phyloP scores from a whole-genome alignment of 768 basidiomycete genomes.

The Panaeolus papilionaceus region DNA sequence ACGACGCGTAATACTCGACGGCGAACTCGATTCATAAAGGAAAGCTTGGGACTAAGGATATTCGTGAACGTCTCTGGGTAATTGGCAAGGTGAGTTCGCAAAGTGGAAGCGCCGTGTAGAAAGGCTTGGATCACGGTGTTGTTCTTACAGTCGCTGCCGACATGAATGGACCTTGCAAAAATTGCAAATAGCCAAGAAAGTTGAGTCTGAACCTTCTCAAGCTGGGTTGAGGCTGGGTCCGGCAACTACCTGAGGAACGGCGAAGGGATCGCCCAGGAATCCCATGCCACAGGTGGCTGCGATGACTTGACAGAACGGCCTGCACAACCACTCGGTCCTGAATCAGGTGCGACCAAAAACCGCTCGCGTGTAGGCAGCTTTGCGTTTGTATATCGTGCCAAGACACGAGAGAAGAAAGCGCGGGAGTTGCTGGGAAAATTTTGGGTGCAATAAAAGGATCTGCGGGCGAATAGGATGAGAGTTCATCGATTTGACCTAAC shows the following conservation, averaged over 20 bases:
- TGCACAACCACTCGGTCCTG: constrained; percentile 12
- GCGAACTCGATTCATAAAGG: constrained; percentile 9
- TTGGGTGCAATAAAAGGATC: constrained; percentile 1
- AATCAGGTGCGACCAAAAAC: constrained; percentile 12
- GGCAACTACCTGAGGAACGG: constrained; percentile 12
- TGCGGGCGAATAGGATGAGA: neutral
- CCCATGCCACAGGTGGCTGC: constrained; percentile 13
- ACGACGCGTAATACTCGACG: constrained; percentile 5
- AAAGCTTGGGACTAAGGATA: neutral
- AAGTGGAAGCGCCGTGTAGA: neutral
- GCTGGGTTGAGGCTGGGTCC: neutral
- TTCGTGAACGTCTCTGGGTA: constrained; percentile 1
- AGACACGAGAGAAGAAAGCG: neutral
- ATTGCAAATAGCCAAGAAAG: neutral
- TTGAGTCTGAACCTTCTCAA: constrained; percentile 1
- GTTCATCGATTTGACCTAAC: neutral
- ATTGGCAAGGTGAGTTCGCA: neutral
- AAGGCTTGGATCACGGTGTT: neutral
- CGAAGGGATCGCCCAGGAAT: constrained; percentile 12
- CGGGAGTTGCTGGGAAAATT: constrained; percentile 8
- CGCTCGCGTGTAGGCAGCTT: constrained; percentile 8
- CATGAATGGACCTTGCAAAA: constrained; percentile 5
- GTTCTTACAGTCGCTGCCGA: neutral
- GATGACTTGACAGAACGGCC: neutral
- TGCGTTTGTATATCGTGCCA: neutral